Evolutionary conservation across 192 early-diverging fungal species (phyloP).

Genomic region (Entomortierella beljakovae): DNA sequence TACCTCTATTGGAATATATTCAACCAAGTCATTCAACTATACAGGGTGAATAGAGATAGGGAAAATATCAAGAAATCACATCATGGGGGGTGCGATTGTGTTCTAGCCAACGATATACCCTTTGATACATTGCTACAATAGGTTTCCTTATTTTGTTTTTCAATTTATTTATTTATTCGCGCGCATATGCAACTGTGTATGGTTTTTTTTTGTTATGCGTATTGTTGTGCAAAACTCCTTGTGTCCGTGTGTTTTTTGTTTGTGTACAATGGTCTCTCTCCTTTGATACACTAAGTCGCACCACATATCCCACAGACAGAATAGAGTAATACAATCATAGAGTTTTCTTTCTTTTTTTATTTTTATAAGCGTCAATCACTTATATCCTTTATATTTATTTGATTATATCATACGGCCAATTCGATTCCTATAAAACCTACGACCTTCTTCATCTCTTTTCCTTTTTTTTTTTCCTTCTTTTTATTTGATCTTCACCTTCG

Average conservation of each 20-base stretch:
- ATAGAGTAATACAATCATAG: not conserved
- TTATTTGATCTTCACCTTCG: not conserved
- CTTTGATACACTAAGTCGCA: not conserved
- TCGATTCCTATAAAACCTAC: not conserved
- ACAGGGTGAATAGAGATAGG: constrained; percentile 2
- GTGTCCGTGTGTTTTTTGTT: constrained; percentile 2
- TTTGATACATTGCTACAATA: too few species aligned
- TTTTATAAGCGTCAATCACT: not conserved
- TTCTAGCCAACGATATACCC: too few species aligned
- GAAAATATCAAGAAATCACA: too few species aligned
- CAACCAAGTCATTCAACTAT: constrained; percentile 12
- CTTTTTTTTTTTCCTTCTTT: not conserved
- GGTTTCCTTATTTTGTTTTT: too few species aligned
- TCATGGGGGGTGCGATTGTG: too few species aligned
- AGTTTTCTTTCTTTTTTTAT: not conserved
- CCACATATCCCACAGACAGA: not conserved
- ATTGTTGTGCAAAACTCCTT: constrained; percentile 2
- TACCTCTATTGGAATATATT: constrained; percentile 2
- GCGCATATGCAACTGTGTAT: not conserved
- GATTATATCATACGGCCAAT: too few species aligned
- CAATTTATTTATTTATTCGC: not conserved
- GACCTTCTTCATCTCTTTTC: not conserved
- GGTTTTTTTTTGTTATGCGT: not conserved
- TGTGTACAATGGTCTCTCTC: not conserved
- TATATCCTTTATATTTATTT: not conserved